Base-by-base conservation (phyloP, 2,329 filamentous ascomycete genomes). In the Trichothecium roseum region DNA sequence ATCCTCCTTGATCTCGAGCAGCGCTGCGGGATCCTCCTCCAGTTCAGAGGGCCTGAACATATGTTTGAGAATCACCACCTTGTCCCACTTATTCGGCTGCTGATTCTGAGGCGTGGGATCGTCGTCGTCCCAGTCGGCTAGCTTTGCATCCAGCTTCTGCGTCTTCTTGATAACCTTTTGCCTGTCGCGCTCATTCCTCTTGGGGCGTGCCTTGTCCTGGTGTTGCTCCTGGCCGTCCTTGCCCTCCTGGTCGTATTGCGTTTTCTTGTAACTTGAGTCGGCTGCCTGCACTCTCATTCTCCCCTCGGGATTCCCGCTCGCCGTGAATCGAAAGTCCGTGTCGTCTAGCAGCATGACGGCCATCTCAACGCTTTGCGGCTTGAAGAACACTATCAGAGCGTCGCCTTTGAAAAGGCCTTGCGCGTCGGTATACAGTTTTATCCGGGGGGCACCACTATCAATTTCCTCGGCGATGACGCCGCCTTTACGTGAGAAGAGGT, bases 61-160 rank as follows among this genome's bases (percentile, higher is more conserved):
- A 60, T 94, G 79, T 53, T 85, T 85, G 43, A 98, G 63, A 39
- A 96, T 79, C 18, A 94, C 88, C 13, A 84, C 68, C 55, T 88
- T 93, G 49, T 88, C 84, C 61, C 74, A 82, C 49, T 66, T 69
- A 36, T 61, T 56, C 18, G 81, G 73, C n/a, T 34, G 24, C 51
- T 4, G 53, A 67, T 24, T 24, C 20, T 24, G 20, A 24, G 20
- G 20, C 42, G 62, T 72, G 18, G 81, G 73, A 37, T 89, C 81
- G 53, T 96, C 88, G 51, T 95, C 89, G 51, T 86, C 84, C 91
- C 91, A 98, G 57, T 96, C 88, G 4, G 87, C 83, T 24, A 96
- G 74, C 60, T 89, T 88, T 33, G 86, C 89, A 50, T 89, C 85
- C 48, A 96, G 69, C 55, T 89, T 91, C 56, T 94, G 84, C 0